phyloP scores from a whole-genome alignment of 306 rosid genomes.

The Casuarina cunninghamiana region DNA sequence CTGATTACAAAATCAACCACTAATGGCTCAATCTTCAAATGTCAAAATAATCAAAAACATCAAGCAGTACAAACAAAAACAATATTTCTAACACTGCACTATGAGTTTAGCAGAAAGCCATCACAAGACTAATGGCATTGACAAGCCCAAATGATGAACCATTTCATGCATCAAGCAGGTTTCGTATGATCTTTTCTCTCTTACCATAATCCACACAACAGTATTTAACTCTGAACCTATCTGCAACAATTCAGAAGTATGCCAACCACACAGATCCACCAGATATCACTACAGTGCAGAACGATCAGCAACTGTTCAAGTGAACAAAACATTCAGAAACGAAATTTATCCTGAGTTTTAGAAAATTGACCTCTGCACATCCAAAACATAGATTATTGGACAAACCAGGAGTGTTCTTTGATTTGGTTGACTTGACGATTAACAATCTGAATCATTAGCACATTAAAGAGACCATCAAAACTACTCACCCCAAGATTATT shows the following conservation, averaged over 20 bases:
- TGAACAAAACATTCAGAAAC: not conserved
- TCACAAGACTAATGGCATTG: not conserved
- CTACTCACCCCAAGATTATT: not conserved
- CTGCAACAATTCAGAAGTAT: not conserved
- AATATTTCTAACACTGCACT: not conserved
- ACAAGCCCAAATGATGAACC: not conserved
- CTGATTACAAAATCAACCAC: not conserved
- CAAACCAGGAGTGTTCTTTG: not conserved
- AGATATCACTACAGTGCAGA: not conserved
- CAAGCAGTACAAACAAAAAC: no score
- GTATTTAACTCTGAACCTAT: not conserved
- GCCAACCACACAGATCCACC: not conserved
- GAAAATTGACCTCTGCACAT: not conserved
- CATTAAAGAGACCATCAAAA: not conserved
- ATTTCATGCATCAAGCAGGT: not conserved
- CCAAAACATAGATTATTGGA: not conserved
- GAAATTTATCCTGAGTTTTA: not conserved
- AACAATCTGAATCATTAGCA: not conserved
- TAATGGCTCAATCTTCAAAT: not conserved
- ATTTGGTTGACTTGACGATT: not conserved
- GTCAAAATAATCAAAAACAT: no score
- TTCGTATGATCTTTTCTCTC: not conserved
- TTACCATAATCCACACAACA: no score
- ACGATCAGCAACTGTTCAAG: not conserved
- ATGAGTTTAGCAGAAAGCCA: not conserved